Evolutionary conservation across 352 stramenopile species (phyloP).

Genomic region (Pythium sp.): DNA sequence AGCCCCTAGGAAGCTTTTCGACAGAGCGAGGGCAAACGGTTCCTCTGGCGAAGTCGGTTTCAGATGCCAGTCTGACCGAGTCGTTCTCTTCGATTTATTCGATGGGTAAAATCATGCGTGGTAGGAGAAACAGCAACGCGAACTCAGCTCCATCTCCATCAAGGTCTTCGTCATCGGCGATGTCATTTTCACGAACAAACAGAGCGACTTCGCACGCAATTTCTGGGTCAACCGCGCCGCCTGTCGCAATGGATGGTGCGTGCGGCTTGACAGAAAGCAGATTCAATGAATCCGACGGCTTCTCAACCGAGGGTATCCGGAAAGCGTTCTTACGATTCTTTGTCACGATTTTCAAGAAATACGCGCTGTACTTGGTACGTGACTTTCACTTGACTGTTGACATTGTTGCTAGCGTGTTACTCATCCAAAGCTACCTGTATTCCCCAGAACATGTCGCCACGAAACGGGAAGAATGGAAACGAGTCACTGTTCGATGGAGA

Average conservation of each 20-base stretch:
- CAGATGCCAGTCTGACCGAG: conserved; percentile 49
- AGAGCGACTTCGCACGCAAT: conserved; percentile 1
- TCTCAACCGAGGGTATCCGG: conserved; percentile 59
- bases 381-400: background rate
- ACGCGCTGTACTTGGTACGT: conserved; percentile 67
- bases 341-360: conserved; percentile 79
- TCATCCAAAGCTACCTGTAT: background rate
- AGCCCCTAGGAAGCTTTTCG: conserved; percentile 70
- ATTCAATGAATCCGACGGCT: conserved; percentile 72
- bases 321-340: conserved; percentile 83
- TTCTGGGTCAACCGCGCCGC: background rate
- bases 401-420: background rate
- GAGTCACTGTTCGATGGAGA: conserved; percentile 64
- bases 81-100: conserved; percentile 57
- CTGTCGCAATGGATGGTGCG: conserved; percentile 28
- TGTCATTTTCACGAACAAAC: conserved; percentile 17
- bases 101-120: conserved; percentile 67
- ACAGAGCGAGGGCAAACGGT: conserved; percentile 71
- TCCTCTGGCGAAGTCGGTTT: conserved; percentile 53
- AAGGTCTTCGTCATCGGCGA: conserved; percentile 20
- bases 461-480: conserved; percentile 24
- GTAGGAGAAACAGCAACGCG: conserved; percentile 45
- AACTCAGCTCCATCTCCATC: conserved; percentile 35
- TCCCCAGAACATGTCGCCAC: conserved; percentile 24
- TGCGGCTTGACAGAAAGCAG: conserved; percentile 53